phyloP scores from a whole-genome alignment of 768 basidiomycete genomes.

The Baorangia bicolor region DNA sequence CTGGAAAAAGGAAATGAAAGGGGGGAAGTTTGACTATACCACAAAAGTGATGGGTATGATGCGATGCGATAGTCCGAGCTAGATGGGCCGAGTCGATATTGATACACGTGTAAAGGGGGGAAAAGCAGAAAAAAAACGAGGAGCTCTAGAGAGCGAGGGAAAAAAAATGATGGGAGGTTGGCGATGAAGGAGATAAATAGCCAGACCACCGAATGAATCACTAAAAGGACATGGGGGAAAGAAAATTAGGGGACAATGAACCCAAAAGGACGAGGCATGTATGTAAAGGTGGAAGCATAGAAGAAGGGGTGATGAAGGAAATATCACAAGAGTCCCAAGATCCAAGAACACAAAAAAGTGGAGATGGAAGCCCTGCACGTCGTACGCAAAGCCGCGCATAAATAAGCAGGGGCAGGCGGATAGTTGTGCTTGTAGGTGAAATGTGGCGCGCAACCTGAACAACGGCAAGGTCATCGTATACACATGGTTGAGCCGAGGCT shows the following conservation, averaged over 20 bases:
- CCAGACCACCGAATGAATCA: slow-evolving; percentile 15
- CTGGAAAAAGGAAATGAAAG: neutral
- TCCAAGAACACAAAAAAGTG: slow-evolving; percentile 40
- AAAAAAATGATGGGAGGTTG: slow-evolving; percentile 1
- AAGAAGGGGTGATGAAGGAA: slow-evolving; percentile 14
- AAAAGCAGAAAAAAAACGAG: neutral
- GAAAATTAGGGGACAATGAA: slow-evolving; percentile 23
- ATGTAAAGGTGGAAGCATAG: slow-evolving; percentile 15
- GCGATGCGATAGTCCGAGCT: slow-evolving; percentile 34
- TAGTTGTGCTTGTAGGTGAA: slow-evolving; percentile 20
- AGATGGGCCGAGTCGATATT: slow-evolving; percentile 31
- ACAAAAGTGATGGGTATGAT: slow-evolving; percentile 31
- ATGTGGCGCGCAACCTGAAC: slow-evolving; percentile 26
- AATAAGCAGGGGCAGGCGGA: slow-evolving; percentile 32
- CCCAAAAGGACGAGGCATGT: slow-evolving; percentile 23
- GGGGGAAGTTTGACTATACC: slow-evolving; percentile 15
- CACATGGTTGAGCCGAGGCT: slow-evolving; percentile 33
- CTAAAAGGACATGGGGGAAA: slow-evolving; percentile 30
- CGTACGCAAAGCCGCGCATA: slow-evolving; percentile 28
- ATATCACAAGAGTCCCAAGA: slow-evolving; percentile 37
- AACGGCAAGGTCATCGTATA: slow-evolving; percentile 28
- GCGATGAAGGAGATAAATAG: slow-evolving; percentile 19
- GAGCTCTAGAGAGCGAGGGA: neutral
- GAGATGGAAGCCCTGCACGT: slow-evolving; percentile 28
- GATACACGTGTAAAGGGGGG: slow-evolving; percentile 25